phyloP scores from a whole-genome alignment of 83 land plant species.

The Thuja plicata region DNA sequence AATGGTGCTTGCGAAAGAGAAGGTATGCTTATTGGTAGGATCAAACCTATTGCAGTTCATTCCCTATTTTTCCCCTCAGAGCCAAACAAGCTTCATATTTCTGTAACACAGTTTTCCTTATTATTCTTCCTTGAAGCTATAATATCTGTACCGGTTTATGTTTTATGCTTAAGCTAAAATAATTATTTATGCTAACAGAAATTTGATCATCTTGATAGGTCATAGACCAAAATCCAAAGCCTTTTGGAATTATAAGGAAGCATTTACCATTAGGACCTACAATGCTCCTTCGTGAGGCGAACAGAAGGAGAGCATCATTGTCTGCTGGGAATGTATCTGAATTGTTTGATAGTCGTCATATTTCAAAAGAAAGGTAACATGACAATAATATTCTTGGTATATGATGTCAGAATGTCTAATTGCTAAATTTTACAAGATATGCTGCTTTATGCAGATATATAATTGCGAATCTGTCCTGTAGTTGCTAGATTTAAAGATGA shows the following conservation, averaged over 20 bases:
- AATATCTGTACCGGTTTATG: neutral
- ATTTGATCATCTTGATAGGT: slow-evolving; percentile 33
- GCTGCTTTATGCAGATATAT: neutral
- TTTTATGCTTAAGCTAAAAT: neutral
- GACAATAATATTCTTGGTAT: neutral
- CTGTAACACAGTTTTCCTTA: neutral
- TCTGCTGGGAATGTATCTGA: slow-evolving; percentile 83
- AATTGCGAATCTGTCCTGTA: neutral
- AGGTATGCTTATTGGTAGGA: slow-evolving; percentile 45
- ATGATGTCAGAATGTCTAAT: neutral
- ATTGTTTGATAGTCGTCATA: slow-evolving; percentile 55
- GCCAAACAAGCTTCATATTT: neutral
- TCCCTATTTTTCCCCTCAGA: neutral
- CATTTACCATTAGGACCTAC: slow-evolving; percentile 82
- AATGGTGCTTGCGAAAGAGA: slow-evolving; percentile 71
- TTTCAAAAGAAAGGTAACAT: slow-evolving; percentile 58
- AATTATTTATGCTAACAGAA: neutral
- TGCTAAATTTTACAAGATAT: neutral
- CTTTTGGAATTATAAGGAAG: slow-evolving; percentile 66
- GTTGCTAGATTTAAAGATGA: neutral
- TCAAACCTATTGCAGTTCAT: neutral
- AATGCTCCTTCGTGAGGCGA: slow-evolving; percentile 84
- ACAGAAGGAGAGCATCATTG: slow-evolving; percentile 89
- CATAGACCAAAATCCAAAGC: slow-evolving; percentile 55
- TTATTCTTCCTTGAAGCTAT: neutral